Base-by-base conservation (phyloP, 2,329 filamentous ascomycete species). In the Exophiala dermatitidis region DNA sequence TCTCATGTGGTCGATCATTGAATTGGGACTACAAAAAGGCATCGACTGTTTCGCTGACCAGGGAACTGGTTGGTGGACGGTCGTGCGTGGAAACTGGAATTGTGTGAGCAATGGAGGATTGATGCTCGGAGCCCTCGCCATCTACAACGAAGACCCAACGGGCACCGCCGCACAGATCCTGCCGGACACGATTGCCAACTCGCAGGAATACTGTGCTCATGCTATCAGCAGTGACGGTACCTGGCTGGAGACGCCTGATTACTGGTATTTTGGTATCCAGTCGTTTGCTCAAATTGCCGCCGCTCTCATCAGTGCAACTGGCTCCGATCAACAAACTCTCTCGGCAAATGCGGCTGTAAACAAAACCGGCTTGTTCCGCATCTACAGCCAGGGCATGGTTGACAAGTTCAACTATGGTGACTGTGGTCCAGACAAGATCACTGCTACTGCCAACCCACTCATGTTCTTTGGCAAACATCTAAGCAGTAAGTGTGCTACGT, bases 321-420 rank as follows among this genome's bases (percentile, higher is more conserved):
- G 46, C 34, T 48, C 46, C 46, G 46, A 48, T 36, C 46, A 48
- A 38, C 2, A 12, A 30, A 48, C 28, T 3, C 33, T 48, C 46
- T 40, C 46, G 9, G 36, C 32, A 40, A 48, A 48, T 40, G 33
- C 46, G 26, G 46, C 46, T 8, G 32, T 48, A 19, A 40, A 48
- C 46, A 19, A n/a, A 36, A 48, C 46, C 46, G 46, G 46, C n/a
- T 38, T 48, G 46, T 48, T 48, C 46, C 46, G 46, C 31, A 48
- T 48, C n/a, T 40, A 48, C 34, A 48, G 28, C 46, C 46, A 48
- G 46, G 46, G 46, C 28, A 38, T 41, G 46, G 46, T 48, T 31
- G 46, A 48, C 34, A 48, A 48, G 29, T 48, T 48, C 46, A 48
- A 48, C 34, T 48, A 48, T 31, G 46, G 46, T 38, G 46, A 48